Conservation (phyloP, 1,284 basidiomycete genomes). For the Sporisorium graminicola region DNA sequence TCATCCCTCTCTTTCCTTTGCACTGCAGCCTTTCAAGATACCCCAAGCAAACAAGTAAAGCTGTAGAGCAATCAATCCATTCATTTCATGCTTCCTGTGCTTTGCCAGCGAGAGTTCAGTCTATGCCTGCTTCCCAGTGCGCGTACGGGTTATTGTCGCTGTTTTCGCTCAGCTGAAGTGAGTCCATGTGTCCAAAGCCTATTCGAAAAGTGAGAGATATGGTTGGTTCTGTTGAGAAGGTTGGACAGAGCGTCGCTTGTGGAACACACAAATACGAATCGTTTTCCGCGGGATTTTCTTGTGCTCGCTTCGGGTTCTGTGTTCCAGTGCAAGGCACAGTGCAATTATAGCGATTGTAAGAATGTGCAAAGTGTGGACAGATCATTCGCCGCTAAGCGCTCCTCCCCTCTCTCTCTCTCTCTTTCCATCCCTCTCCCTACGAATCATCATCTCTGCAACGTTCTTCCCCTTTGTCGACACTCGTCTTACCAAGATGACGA, state of each 20-base stretch:
- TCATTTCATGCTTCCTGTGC: too few species aligned
- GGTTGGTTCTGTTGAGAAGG: too few species aligned
- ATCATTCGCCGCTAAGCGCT: neutral
- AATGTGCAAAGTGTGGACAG: neutral
- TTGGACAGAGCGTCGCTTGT: too few species aligned
- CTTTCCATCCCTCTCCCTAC: neutral
- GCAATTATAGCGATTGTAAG: neutral
- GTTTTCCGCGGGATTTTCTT: neutral
- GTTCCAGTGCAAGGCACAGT: neutral
- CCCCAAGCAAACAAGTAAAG: neutral
- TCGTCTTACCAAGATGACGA: neutral
- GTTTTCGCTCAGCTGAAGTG: too few species aligned
- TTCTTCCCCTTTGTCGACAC: neutral
- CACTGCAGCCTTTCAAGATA: neutral
- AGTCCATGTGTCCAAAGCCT: too few species aligned
- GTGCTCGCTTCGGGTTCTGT: neutral
- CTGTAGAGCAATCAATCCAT: too few species aligned
- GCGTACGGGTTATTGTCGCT: too few species aligned
- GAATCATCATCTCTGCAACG: neutral
- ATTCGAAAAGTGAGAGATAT: too few species aligned
- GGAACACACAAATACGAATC: neutral
- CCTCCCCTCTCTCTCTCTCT: too few species aligned
- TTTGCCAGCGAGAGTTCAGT: too few species aligned
- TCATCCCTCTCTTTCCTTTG: neutral
- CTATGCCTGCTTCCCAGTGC: too few species aligned